Percentiles rank a stretch among this genome's conserved stretches.
phyloP scores from a whole-genome alignment of 345 rosid genomes.

The Hibiscus trionum region DNA sequence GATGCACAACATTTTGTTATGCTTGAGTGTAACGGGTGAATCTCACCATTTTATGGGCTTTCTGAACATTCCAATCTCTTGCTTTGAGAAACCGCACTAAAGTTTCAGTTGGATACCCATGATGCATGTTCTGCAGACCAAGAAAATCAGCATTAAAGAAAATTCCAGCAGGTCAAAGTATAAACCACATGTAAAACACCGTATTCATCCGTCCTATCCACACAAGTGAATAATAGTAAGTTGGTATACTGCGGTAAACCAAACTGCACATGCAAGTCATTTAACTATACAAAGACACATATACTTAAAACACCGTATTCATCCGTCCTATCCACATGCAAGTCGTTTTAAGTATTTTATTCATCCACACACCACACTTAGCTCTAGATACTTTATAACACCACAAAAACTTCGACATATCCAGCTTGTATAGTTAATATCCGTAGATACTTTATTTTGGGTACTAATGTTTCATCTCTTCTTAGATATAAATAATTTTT shows the following conservation, averaged over 20 bases:
- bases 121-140: constrained; percentile 73
- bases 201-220: background rate
- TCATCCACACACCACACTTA: background rate
- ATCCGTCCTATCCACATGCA: too few species aligned
- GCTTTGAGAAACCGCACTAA: constrained; percentile 82
- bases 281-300: too few species aligned
- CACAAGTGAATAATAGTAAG: background rate
- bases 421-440: background rate
- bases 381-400: background rate
- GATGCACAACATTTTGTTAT: constrained; percentile 4
- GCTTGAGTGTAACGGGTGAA: background rate
- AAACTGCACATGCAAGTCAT: background rate
- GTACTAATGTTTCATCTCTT: background rate
- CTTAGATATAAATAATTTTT: background rate
- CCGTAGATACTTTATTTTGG: background rate
- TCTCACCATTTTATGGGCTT: constrained; percentile 88
- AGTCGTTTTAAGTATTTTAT: background rate
- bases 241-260: background rate
- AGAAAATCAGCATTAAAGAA: background rate
- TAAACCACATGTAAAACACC: background rate
- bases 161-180: background rate
- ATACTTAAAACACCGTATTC: too few species aligned
- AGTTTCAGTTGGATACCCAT: constrained; percentile 65
- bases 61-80: constrained; percentile 78
- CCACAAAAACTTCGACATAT: background rate